phyloP scores from a whole-genome alignment of 208 protist species.

The Vickermania ingenoplastis region DNA sequence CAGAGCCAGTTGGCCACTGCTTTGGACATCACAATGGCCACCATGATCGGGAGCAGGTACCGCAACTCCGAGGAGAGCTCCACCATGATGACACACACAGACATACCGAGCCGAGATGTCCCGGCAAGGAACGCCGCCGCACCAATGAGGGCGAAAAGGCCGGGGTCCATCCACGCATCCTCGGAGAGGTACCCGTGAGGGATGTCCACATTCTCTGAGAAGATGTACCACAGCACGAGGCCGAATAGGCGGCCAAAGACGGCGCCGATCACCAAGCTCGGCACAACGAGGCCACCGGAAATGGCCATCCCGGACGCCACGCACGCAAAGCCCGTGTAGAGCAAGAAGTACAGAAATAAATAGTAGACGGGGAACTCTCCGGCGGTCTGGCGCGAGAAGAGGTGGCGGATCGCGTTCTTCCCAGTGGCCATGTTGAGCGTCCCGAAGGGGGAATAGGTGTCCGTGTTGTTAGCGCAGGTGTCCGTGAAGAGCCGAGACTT shows the following conservation, averaged over 20 bases:
- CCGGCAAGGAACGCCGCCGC: slow-evolving; percentile 87
- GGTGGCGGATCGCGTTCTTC: slow-evolving; percentile 79
- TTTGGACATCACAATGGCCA: slow-evolving; percentile 88
- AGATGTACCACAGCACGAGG: slow-evolving; percentile 57
- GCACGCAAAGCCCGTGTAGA: slow-evolving; percentile 78
- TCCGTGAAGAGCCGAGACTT: slow-evolving; percentile 45
- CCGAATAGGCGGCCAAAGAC: slow-evolving; percentile 78
- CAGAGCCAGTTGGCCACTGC: slow-evolving; percentile 80
- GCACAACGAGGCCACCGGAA: slow-evolving; percentile 85
- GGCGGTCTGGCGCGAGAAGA: slow-evolving; percentile 81
- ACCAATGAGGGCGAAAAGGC: slow-evolving; percentile 90
- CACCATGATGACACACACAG: slow-evolving; percentile 92
- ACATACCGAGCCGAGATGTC: slow-evolving; percentile 88
- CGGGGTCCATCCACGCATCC: slow-evolving; percentile 82
- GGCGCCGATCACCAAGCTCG: slow-evolving; percentile 86
- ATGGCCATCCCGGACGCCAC: slow-evolving; percentile 64
- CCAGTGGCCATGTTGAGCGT: slow-evolving; percentile 75
- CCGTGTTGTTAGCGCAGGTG: slow-evolving; percentile 28
- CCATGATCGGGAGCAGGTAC: slow-evolving; percentile 92
- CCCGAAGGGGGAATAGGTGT: slow-evolving; percentile 71
- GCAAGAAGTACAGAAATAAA: slow-evolving; percentile 64
- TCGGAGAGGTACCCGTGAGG: slow-evolving; percentile 32
- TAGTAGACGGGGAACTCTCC: slow-evolving; percentile 51
- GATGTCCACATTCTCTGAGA: slow-evolving; percentile 7
- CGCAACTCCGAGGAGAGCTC: slow-evolving; percentile 90